Evolutionary conservation across 768 basidiomycete genomes (phyloP).

Genomic region (Punctularia strigosozonata): DNA sequence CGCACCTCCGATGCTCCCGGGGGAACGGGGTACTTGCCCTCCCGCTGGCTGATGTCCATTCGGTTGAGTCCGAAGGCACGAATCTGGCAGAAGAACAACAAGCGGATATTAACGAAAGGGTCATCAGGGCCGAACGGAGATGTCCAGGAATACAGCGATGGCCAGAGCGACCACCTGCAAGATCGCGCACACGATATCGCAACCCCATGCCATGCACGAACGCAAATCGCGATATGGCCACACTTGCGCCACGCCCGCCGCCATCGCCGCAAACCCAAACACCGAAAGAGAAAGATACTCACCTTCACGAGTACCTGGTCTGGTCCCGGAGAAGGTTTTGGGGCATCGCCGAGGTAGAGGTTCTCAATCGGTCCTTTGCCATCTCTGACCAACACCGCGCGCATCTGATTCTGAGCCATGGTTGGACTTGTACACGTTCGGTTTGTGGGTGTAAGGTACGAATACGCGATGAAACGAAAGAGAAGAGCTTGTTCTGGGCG

Average conservation of each 20-base stretch:
- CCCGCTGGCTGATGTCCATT: constrained; percentile 69
- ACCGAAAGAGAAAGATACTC: too few species aligned
- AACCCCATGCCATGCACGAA: neutral
- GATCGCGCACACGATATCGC: neutral
- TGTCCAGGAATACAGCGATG: neutral
- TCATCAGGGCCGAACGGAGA: neutral
- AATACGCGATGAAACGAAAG: too few species aligned
- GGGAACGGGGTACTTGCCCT: constrained; percentile 68
- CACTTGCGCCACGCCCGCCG: neutral
- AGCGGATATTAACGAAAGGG: neutral
- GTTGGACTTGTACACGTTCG: neutral
- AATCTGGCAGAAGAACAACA: constrained; percentile 29
- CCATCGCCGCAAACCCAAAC: too few species aligned
- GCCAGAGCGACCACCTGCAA: neutral
- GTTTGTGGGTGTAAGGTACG: neutral
- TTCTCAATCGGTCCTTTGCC: constrained; percentile 66
- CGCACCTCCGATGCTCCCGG: constrained; percentile 59
- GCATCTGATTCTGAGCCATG: constrained; percentile 33
- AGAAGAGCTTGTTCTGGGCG: too few species aligned
- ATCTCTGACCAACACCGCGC: constrained; percentile 68
- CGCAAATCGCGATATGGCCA: neutral
- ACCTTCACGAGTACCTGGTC: constrained; percentile 78
- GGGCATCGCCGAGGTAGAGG: constrained; percentile 63
- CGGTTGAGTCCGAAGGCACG: constrained; percentile 84
- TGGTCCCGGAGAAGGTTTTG: constrained; percentile 43